Percentiles rank a stretch among this genome's conserved stretches.
Conservation (phyloP, 495 filamentous ascomycete species). For the Penicillium riverlandense region DNA sequence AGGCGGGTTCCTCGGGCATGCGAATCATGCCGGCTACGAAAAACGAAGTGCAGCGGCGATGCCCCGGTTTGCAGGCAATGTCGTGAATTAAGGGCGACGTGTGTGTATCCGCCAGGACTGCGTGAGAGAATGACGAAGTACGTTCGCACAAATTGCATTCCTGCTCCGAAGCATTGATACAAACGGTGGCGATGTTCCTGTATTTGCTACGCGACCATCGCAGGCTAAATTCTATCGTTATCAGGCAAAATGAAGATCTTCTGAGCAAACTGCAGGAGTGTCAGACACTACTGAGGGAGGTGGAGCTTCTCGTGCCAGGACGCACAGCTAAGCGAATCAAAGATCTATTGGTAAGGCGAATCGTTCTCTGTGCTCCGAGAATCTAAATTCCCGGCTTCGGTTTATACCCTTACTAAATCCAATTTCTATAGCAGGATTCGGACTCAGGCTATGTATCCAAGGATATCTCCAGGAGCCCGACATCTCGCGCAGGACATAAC, state of each 20-base stretch:
- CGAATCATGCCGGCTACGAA: constrained; percentile 62
- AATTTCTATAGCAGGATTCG: constrained; percentile 9
- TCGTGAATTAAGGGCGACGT: constrained; percentile 36
- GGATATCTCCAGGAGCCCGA: constrained; percentile 22
- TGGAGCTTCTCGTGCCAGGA: constrained; percentile 24
- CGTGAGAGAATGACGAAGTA: constrained; percentile 35
- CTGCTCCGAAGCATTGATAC: too few relatives aligned
- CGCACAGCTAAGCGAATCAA: constrained; percentile 31
- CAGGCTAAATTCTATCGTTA: too few relatives aligned
- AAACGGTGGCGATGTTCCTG: neutral
- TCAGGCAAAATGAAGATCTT: constrained; percentile 35
- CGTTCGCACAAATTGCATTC: neutral
- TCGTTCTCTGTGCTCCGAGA: neutral
- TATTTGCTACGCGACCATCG: too few relatives aligned
- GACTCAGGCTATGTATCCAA: constrained; percentile 19
- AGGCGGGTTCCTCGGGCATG: constrained; percentile 48
- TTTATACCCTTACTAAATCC: too few relatives aligned
- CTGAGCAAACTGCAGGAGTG: constrained; percentile 42
- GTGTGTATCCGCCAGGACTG: constrained; percentile 46
- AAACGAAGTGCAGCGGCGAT: constrained; percentile 53
- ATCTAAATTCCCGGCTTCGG: too few relatives aligned
- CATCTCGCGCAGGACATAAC: neutral
- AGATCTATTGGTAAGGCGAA: constrained; percentile 30
- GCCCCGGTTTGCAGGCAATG: constrained; percentile 49
- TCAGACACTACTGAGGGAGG: constrained; percentile 38